phyloP scores from a whole-genome alignment of 345 rosid species.

The Hibiscus tridactylites region DNA sequence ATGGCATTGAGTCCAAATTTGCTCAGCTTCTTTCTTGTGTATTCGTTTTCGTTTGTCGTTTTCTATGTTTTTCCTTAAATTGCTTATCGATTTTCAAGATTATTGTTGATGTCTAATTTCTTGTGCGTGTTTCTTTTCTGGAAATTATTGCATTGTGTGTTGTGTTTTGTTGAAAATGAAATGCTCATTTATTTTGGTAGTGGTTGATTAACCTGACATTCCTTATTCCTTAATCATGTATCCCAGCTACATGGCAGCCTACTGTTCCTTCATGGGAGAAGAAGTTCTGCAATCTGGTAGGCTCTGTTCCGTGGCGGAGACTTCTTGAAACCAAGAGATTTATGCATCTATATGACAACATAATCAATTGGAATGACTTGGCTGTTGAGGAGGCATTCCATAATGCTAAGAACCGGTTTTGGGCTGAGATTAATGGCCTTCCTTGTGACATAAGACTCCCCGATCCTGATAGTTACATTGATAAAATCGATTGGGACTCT shows the following conservation, averaged over 20 bases:
- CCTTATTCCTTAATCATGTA: background rate
- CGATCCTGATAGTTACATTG: slow-evolving; percentile 57
- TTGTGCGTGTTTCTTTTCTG: background rate
- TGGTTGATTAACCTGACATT: too few species aligned
- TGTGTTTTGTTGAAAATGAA: background rate
- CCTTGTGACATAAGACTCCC: slow-evolving; percentile 45
- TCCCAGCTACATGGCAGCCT: slow-evolving; percentile 17
- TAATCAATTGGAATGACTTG: slow-evolving; percentile 67
- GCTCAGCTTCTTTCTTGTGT: background rate
- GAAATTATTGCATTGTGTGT: background rate
- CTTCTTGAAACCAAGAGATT: slow-evolving; percentile 39
- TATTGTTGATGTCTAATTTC: background rate
- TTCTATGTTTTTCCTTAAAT: slow-evolving; percentile 10
- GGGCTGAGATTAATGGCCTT: slow-evolving; percentile 54
- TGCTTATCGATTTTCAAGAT: background rate
- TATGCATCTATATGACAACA: slow-evolving; percentile 32
- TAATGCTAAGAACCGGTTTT: slow-evolving; percentile 55
- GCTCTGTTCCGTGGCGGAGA: slow-evolving; percentile 66
- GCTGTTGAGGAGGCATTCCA: slow-evolving; percentile 78
- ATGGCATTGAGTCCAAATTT: background rate
- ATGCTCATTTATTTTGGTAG: background rate
- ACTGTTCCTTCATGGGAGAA: slow-evolving; percentile 38
- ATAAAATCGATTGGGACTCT: slow-evolving; percentile 63
- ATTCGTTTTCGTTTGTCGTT: background rate
- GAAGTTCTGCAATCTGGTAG: slow-evolving; percentile 57